Percentiles rank a stretch among this genome's conserved stretches.
Conservation (phyloP, 495 filamentous ascomycete genomes). For the Penicillium samsonianum region DNA sequence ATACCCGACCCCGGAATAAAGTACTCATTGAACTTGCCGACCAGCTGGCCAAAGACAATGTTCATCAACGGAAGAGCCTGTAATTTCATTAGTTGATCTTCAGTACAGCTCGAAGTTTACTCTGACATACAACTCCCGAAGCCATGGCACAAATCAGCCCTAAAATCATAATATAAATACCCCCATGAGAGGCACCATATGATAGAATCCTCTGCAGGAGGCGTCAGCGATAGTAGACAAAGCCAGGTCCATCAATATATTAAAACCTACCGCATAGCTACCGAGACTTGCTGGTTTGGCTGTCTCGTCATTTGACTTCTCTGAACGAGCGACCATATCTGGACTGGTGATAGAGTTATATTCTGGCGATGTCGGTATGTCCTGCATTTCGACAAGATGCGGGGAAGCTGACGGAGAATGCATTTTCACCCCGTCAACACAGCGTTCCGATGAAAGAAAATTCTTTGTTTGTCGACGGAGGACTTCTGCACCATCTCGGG, state of each 20-base stretch:
- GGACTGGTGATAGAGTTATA: conserved; percentile 1
- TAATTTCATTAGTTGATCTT: not conserved
- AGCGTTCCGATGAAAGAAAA: not conserved
- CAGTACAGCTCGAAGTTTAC: not conserved
- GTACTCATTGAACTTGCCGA: not conserved
- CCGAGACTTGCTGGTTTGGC: conserved; percentile 9
- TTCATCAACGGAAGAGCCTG: not conserved
- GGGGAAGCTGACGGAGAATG: not conserved
- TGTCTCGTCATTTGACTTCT: conserved; percentile 1
- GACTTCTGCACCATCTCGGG: not conserved
- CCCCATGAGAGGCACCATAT: not conserved
- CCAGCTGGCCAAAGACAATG: not conserved
- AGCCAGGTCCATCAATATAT: conserved; percentile 1
- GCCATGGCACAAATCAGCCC: not conserved
- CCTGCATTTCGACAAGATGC: not conserved
- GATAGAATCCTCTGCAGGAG: not conserved
- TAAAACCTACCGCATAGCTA: conserved; percentile 3
- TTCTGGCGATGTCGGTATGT: conserved; percentile 2
- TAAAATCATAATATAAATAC: not conserved
- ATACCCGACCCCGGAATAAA: not conserved
- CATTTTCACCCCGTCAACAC: not conserved
- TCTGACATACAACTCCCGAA: not conserved
- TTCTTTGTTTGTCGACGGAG: not conserved
- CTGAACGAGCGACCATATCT: conserved; percentile 1
- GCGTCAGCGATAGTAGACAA: not conserved